Base-by-base conservation (phyloP, 2,329 filamentous ascomycete species). In the Penicillium decumbens region DNA sequence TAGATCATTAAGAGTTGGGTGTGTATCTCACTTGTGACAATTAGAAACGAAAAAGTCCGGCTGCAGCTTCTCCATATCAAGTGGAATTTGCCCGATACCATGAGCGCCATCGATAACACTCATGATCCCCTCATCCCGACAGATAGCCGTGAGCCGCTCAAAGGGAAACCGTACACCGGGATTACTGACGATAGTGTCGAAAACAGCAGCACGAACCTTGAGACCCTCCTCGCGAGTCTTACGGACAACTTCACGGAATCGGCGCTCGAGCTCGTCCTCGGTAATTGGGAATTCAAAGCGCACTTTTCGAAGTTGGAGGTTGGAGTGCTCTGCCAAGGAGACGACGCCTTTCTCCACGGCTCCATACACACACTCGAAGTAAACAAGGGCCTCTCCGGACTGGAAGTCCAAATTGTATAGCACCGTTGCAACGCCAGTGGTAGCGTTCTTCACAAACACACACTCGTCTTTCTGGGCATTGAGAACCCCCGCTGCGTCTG, bases 31-130 rank as follows among this genome's bases (percentile, higher is more conserved):
- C 69, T 95, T 95, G 74, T 95, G 88, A 60, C 84, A 88, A 67
- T 96, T 96, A 47, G 79, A 85, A 12, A 92, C 80, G 63, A 95
- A 88, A 72, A 95, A 96, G 68, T 96, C 91, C 0, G 89, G 84
- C 54, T 90, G 80, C 2, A 90, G 72, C 3, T 71, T 67, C 0
- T 65, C 56, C 12, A 96, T 71, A 67, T 95, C 81, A 6, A 96
- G 68, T 1, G 79, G 75, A 6, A 95, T 77, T 69, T 93, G 86
- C 1, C 92, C 92, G 23, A 95, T 73, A 1, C 86, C 85, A 69
- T 97, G 92, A 0, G 92, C 92, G 13, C 82, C 91, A 65, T 97
- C 92, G 32, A 96, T 75, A 18, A 89, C 74, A 59, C 85, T 90
- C 46, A 92, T 65, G 3, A 96, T 73, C 0, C 80, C 81, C 23